A percentile compares a stretch with the other conserved stretches of the same genome.
phyloP scores from a whole-genome alignment of 1,284 basidiomycete species.

The Cryptococcus depauperatus region DNA sequence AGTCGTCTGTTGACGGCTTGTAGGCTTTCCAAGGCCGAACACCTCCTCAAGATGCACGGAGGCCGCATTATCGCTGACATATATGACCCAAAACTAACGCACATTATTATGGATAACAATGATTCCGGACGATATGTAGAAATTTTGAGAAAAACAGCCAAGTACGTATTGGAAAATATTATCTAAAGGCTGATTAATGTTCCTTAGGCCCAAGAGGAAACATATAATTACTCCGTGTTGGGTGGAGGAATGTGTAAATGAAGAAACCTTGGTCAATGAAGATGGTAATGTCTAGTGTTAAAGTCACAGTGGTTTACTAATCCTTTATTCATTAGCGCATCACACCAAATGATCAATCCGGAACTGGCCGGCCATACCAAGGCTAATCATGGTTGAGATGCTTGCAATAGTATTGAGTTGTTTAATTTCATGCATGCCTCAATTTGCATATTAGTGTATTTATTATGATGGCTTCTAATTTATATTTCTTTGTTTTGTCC shows the following conservation, averaged over 20 bases:
- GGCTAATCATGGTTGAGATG: no score
- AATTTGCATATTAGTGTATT: no score
- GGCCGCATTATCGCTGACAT: slow-evolving; percentile 59
- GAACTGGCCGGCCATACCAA: no score
- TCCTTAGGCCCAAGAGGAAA: slow-evolving; percentile 62
- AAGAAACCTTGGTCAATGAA: slow-evolving; percentile 70
- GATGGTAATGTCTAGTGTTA: no score
- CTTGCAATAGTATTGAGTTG: no score
- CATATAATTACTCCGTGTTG: slow-evolving; percentile 68
- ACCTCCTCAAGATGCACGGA: slow-evolving; percentile 58
- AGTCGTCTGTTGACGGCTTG: not conserved
- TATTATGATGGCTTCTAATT: no score
- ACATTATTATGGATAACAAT: slow-evolving; percentile 62
- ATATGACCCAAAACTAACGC: slow-evolving; percentile 68
- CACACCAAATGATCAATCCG: no score
- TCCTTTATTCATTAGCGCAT: no score
- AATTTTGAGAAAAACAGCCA: slow-evolving; percentile 49
- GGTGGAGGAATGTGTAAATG: slow-evolving; percentile 66
- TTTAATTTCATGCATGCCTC: no score
- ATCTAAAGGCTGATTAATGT: not conserved
- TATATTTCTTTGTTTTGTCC: no score
- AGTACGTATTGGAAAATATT: not conserved
- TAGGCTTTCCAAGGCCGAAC: slow-evolving; percentile 55
- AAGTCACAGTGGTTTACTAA: no score
- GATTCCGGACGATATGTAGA: slow-evolving; percentile 53